Evolutionary conservation across 2,329 filamentous ascomycete species (phyloP).

Genomic region (Verruconis gallopava): DNA sequence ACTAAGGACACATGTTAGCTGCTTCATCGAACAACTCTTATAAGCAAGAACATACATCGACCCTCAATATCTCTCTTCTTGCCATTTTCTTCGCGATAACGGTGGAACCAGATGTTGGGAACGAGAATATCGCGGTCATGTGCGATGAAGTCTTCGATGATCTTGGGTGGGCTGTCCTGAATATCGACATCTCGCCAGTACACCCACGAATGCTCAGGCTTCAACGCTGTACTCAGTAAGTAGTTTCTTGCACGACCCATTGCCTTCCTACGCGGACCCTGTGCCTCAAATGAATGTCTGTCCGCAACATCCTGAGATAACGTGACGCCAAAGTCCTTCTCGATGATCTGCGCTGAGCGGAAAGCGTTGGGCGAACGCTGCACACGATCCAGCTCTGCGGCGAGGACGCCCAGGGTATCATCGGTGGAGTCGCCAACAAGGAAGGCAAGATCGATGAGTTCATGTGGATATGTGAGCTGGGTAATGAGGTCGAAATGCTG

Average conservation of each 20-base stretch:
- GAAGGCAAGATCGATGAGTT: constrained; percentile 90
- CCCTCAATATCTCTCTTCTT: constrained; percentile 68
- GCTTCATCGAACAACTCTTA: neutral
- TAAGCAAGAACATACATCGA: constrained; percentile 52
- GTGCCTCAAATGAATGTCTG: constrained; percentile 73
- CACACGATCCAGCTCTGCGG: constrained; percentile 74
- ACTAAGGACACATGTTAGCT: constrained; percentile 38
- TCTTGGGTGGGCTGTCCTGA: constrained; percentile 71
- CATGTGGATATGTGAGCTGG: constrained; percentile 84
- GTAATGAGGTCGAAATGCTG: constrained; percentile 91
- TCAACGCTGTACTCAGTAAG: constrained; percentile 68
- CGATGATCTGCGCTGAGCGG: constrained; percentile 67
- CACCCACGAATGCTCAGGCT: constrained; percentile 93
- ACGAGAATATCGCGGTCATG: constrained; percentile 89
- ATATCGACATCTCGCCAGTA: constrained; percentile 99
- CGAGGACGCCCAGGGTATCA: constrained; percentile 78
- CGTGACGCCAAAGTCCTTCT: constrained; percentile 77
- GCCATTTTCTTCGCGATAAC: constrained; percentile 59
- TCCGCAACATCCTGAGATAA: constrained; percentile 70
- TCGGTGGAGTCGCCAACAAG: constrained; percentile 85
- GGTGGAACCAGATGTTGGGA: constrained; percentile 72
- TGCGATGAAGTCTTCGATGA: constrained; percentile 89
- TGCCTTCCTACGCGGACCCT: constrained; percentile 78
- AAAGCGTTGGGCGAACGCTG: constrained; percentile 76
- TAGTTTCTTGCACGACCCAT: constrained; percentile 91